phyloP scores from a whole-genome alignment of 1,139 yeast species.

The Diutina rugosa region DNA sequence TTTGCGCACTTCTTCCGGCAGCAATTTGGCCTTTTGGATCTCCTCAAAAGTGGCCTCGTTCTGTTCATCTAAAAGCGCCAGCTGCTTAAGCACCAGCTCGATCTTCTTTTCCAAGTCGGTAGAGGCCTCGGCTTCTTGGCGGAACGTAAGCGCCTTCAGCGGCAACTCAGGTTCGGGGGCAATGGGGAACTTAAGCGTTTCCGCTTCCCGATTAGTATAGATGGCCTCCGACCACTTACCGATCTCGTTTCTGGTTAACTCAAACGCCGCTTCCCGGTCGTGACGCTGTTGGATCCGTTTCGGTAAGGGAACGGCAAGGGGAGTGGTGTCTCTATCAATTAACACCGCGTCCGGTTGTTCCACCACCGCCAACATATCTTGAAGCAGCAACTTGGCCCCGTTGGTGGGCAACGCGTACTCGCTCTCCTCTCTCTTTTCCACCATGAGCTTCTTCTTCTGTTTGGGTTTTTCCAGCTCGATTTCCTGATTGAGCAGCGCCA shows the following conservation, averaged over 20 bases:
- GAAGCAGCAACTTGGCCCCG: constrained; percentile 46
- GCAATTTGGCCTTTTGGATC: constrained; percentile 67
- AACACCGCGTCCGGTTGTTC: constrained; percentile 35
- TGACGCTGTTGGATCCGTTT: constrained; percentile 73
- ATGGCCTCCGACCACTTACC: constrained; percentile 83
- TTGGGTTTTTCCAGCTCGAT: background rate
- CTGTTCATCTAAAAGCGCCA: constrained; percentile 60
- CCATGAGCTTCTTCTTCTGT: background rate
- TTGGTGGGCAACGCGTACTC: constrained; percentile 28
- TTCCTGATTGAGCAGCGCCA: background rate
- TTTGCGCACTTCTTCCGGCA: constrained; percentile 67
- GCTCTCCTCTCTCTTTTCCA: background rate
- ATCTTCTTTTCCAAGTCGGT: constrained; percentile 63
- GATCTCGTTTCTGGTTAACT: constrained; percentile 75
- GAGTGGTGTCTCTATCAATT: constrained; percentile 29
- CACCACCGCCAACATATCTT: constrained; percentile 60
- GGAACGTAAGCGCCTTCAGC: background rate
- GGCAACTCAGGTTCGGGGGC: constrained; percentile 5
- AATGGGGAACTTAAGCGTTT: constrained; percentile 66
- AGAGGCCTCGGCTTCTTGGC: constrained; percentile 3
- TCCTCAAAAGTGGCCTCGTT: constrained; percentile 80
- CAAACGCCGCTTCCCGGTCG: constrained; percentile 86
- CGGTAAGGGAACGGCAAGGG: constrained; percentile 75
- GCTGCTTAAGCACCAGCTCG: constrained; percentile 44
- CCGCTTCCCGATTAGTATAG: constrained; percentile 69